phyloP scores from a whole-genome alignment of 202 grass and related monocot species.

The Schoenoplectus triqueter region DNA sequence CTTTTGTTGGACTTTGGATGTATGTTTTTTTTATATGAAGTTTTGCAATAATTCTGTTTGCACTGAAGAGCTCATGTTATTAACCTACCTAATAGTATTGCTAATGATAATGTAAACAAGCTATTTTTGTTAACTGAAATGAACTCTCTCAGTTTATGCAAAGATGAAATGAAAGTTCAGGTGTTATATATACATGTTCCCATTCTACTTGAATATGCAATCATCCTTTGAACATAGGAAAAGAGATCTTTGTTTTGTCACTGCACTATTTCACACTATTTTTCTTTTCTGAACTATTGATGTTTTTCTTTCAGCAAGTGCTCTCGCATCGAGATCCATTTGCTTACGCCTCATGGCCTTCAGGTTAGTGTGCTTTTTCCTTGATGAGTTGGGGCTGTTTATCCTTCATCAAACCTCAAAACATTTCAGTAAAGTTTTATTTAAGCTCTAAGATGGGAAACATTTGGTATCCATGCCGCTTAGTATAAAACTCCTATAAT shows the following conservation, averaged over 20 bases:
- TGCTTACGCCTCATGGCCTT: slow-evolving; percentile 95
- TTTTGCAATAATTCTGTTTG: neutral
- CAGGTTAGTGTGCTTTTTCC: slow-evolving; percentile 50
- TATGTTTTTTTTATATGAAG: neutral
- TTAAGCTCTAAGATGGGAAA: neutral
- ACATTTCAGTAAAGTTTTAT: neutral
- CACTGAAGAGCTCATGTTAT: neutral
- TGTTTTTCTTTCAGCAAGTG: slow-evolving; percentile 72
- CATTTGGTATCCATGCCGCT: neutral
- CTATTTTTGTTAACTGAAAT: neutral
- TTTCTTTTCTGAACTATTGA: slow-evolving; percentile 4
- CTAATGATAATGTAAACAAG: neutral
- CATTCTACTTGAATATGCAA: slow-evolving; percentile 2
- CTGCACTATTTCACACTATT: neutral
- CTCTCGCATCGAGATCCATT: slow-evolving; percentile 94
- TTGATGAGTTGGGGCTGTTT: neutral
- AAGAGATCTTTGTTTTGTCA: neutral
- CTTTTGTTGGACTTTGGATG: neutral
- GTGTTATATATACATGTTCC: neutral
- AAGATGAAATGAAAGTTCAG: slow-evolving; percentile 6
- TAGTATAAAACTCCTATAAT: slow-evolving; percentile 12
- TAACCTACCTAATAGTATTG: neutral
- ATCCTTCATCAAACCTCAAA: neutral
- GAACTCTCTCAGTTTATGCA: neutral
- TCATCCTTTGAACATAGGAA: neutral